Conservation (phyloP, 192 early-diverging fungal species). For the Coemansia sp. region DNA sequence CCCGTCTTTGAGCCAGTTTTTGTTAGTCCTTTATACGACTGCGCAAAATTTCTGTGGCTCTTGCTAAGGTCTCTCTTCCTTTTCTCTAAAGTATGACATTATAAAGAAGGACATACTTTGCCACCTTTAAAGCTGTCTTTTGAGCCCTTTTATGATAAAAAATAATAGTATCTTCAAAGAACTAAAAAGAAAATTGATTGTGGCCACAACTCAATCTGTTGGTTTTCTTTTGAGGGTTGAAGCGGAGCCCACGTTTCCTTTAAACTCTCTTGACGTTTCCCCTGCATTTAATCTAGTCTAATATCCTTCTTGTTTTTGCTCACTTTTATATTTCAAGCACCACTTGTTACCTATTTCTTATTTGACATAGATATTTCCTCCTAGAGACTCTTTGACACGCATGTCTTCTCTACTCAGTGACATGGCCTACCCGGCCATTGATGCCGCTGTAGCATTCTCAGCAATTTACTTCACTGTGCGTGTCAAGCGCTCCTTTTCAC, state of each 20-base stretch:
- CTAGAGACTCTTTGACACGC: neutral
- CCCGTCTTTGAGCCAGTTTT: too few relatives aligned
- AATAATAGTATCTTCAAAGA: neutral
- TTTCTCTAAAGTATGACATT: too few relatives aligned
- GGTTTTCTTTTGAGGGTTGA: neutral
- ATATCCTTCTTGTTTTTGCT: neutral
- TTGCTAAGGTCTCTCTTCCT: too few relatives aligned
- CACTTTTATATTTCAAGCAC: neutral
- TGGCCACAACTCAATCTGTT: neutral
- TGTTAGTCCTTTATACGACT: too few relatives aligned
- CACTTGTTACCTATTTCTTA: neutral
- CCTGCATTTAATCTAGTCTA: neutral
- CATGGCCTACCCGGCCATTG: neutral
- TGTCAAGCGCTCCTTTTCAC: neutral
- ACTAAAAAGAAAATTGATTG: neutral
- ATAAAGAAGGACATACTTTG: too few relatives aligned
- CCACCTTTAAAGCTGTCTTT: too few relatives aligned
- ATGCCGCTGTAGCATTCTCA: neutral
- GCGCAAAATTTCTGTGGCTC: too few relatives aligned
- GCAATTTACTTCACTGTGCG: neutral
- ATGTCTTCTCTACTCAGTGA: neutral
- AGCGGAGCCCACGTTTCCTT: neutral
- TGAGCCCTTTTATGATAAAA: too few relatives aligned
- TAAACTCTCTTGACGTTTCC: neutral
- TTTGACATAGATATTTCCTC: neutral